phyloP scores from a whole-genome alignment of 805 yeast genomes.

The Metschnikowia kunwiensis region DNA sequence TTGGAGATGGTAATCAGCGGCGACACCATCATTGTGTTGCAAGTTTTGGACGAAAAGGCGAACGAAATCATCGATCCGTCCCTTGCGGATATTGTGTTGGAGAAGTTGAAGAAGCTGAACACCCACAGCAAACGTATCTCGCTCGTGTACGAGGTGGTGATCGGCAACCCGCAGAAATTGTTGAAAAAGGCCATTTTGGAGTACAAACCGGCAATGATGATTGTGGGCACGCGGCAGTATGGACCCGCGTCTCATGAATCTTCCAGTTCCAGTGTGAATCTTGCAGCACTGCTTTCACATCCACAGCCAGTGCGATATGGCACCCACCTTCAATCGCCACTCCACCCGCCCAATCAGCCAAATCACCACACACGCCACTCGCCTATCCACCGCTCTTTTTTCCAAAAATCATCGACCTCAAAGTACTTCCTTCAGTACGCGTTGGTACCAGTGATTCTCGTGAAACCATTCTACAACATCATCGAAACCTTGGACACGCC shows the following conservation, averaged over 20 bases:
- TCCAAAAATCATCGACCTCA: slow-evolving; percentile 35
- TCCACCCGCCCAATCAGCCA: neutral
- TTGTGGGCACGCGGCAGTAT: slow-evolving; percentile 40
- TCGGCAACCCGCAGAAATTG: slow-evolving; percentile 41
- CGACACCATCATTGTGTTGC: slow-evolving; percentile 41
- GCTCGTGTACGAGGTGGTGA: slow-evolving; percentile 38
- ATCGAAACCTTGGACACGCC: slow-evolving; percentile 30
- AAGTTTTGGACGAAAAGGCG: slow-evolving; percentile 39
- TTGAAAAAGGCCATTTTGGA: slow-evolving; percentile 40
- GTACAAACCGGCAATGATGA: slow-evolving; percentile 45
- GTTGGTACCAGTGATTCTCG: slow-evolving; percentile 43
- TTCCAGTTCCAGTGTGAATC: neutral
- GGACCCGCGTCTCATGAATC: slow-evolving; percentile 14
- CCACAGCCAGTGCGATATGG: slow-evolving; percentile 9
- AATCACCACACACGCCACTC: slow-evolving; percentile 4
- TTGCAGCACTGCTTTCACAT: slow-evolving; percentile 6
- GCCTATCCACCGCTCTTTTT: slow-evolving; percentile 23
- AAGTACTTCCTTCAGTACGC: slow-evolving; percentile 43
- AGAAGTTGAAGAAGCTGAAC: slow-evolving; percentile 34
- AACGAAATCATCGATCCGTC: slow-evolving; percentile 27
- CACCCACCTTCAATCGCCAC: slow-evolving; percentile 1
- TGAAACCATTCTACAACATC: slow-evolving; percentile 37
- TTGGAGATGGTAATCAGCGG: slow-evolving; percentile 44
- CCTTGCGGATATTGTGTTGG: slow-evolving; percentile 28
- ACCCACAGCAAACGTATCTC: slow-evolving; percentile 35